Evolutionary conservation across 352 stramenopile species (phyloP).

Genomic region (Phytophthora brassicae): DNA sequence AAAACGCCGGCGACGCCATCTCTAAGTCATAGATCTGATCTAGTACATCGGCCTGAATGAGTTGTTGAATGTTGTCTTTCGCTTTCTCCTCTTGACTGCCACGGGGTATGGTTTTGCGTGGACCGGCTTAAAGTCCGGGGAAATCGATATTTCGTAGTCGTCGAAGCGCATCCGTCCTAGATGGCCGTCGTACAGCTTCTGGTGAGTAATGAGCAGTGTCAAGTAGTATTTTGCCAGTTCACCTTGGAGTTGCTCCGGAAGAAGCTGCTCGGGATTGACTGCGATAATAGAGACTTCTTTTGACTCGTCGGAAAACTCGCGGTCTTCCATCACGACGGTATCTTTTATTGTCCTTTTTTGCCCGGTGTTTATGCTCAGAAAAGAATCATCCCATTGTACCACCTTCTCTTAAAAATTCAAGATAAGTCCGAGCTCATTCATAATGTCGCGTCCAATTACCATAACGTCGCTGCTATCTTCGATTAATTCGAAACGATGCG

Average conservation of each 20-base stretch:
- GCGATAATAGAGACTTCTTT: not conserved
- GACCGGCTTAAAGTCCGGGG: not conserved
- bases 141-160: not conserved
- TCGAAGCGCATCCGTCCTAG: not conserved
- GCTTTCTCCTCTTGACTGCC: not conserved
- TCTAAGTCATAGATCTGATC: not conserved
- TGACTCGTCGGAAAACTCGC: not conserved
- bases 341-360: not conserved
- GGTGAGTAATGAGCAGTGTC: not conserved
- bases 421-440: constrained; percentile 7
- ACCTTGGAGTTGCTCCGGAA: not conserved
- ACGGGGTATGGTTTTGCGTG: not conserved
- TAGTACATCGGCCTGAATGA: not conserved
- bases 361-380: not conserved
- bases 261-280: not conserved
- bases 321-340: not conserved
- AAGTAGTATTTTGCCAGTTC: not conserved
- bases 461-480: constrained; percentile 5
- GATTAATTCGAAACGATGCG: constrained; percentile 9
- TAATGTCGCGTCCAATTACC: constrained; percentile 7
- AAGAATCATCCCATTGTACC: constrained; percentile 5
- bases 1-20: not conserved
- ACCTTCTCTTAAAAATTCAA: constrained; percentile 4
- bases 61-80: not conserved
- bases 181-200: not conserved